A percentile compares a stretch with the other conserved stretches of the same genome.
These are phyloP conservation scores for Brassica juncea DNA, from an alignment of 345 rosid species.

Conservation along the genomic window DNA sequence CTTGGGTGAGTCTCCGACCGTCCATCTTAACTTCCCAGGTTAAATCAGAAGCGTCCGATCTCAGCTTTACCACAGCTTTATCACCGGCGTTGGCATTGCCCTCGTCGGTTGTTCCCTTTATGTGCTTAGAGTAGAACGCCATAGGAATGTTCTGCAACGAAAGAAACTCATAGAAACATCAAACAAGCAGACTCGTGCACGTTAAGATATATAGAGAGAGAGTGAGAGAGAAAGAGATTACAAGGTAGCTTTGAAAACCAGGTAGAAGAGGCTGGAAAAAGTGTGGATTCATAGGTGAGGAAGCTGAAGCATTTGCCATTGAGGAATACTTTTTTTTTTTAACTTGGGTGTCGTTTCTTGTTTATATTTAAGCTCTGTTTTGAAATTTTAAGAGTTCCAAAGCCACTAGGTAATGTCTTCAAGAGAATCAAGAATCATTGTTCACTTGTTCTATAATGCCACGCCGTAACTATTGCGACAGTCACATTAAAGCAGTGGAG, in stretches of 20 bases:
- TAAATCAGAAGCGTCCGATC: conserved; percentile 10
- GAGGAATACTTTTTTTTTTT: neutral
- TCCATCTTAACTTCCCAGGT: conserved; percentile 24
- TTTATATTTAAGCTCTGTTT: neutral
- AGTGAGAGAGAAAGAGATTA: neutral
- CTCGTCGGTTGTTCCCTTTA: neutral
- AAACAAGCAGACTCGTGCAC: neutral
- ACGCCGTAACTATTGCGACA: neutral
- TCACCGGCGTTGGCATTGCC: neutral
- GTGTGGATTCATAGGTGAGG: neutral
- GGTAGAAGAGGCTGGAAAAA: conserved; percentile 31
- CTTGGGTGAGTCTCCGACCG: conserved; percentile 20
- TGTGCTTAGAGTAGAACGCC: conserved; percentile 2
- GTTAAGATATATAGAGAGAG: neutral
- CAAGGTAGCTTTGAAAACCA: conserved; percentile 3
- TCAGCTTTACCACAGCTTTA: conserved; percentile 6
- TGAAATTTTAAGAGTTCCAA: neutral
- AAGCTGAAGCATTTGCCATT: conserved; percentile 19
- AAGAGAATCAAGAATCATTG: neutral
- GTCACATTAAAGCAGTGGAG: neutral
- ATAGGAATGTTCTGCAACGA: conserved; percentile 22
- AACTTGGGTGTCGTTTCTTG: neutral
- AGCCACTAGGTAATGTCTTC: too few relatives aligned
- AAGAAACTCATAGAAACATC: neutral
- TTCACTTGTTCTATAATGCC: neutral